phyloP scores from a whole-genome alignment of 495 filamentous ascomycete species.

The Penicillium goetzii region DNA sequence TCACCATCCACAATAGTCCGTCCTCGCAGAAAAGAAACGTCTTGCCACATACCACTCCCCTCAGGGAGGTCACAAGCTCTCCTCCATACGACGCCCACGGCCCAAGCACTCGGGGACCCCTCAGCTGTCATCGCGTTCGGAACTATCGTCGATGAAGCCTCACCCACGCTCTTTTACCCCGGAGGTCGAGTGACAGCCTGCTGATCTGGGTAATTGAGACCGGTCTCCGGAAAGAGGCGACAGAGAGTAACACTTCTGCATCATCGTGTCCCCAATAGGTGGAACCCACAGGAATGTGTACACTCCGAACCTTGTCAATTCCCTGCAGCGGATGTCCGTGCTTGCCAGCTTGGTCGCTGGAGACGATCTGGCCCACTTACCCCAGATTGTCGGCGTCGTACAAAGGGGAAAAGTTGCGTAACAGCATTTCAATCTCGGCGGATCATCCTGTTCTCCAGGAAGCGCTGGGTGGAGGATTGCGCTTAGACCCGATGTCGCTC shows the following conservation, averaged over 20 bases:
- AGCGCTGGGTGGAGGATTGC: conserved; percentile 4
- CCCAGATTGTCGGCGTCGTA: conserved; percentile 43
- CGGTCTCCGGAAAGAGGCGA: not conserved
- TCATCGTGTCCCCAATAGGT: conserved; percentile 9
- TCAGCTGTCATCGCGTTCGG: not conserved
- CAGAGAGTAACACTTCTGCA: not conserved
- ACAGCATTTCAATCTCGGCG: conserved; percentile 24
- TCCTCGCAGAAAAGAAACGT: conserved; percentile 1
- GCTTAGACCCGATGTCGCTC: conserved; percentile 8
- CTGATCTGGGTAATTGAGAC: conserved; percentile 13
- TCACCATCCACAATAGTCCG: conserved; percentile 1
- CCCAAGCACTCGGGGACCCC: conserved; percentile 4
- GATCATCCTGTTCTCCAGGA: conserved; percentile 17
- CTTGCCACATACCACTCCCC: conserved; percentile 1
- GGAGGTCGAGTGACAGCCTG: conserved; percentile 19
- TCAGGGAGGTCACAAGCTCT: conserved; percentile 2
- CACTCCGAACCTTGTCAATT: conserved; percentile 29
- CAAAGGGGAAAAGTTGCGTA: conserved; percentile 23
- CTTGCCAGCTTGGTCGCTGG: conserved; percentile 34
- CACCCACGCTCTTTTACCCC: not conserved
- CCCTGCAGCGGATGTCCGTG: conserved; percentile 47
- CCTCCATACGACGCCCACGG: not conserved
- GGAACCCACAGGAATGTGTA: conserved; percentile 14
- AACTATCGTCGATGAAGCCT: not conserved
- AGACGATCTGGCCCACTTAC: conserved; percentile 51